phyloP scores from a whole-genome alignment of 805 yeast genomes.

The Torulaspora delbrueckii region DNA sequence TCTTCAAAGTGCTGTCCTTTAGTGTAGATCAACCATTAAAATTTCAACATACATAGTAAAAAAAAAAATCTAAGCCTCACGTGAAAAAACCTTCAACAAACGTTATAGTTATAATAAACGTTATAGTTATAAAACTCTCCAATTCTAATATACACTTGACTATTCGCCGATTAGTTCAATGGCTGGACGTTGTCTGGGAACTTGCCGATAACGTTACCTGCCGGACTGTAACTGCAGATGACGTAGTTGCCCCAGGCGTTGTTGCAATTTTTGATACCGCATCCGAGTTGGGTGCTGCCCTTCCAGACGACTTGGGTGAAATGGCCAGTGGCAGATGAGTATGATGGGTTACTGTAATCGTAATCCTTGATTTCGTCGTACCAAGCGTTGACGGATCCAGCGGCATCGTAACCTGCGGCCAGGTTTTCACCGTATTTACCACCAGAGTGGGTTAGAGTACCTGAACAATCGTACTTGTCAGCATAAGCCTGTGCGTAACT shows the following conservation, averaged over 20 bases:
- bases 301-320: conserved; percentile 85
- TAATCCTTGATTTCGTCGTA: conserved; percentile 59
- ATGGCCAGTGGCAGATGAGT: conserved; percentile 57
- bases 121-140: background rate
- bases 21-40: background rate
- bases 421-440: conserved; percentile 79
- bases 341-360: conserved; percentile 47
- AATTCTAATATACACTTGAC: background rate
- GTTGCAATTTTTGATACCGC: conserved; percentile 64
- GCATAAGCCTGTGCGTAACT: conserved; percentile 55
- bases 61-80: background rate
- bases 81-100: background rate
- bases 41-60: background rate
- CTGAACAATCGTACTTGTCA: conserved; percentile 49
- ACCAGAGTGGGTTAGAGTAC: conserved; percentile 57
- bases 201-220: conserved; percentile 61
- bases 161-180: conserved; percentile 1
- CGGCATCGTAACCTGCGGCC: conserved; percentile 60
- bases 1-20: background rate
- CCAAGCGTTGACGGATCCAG: conserved; percentile 68
- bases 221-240: conserved; percentile 70
- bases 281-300: conserved; percentile 61
- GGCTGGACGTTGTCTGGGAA: conserved; percentile 38
- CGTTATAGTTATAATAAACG: background rate
- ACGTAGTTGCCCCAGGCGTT: conserved; percentile 54